Base-by-base conservation (phyloP, 345 rosid species). In the Euphorbia lathyris region DNA sequence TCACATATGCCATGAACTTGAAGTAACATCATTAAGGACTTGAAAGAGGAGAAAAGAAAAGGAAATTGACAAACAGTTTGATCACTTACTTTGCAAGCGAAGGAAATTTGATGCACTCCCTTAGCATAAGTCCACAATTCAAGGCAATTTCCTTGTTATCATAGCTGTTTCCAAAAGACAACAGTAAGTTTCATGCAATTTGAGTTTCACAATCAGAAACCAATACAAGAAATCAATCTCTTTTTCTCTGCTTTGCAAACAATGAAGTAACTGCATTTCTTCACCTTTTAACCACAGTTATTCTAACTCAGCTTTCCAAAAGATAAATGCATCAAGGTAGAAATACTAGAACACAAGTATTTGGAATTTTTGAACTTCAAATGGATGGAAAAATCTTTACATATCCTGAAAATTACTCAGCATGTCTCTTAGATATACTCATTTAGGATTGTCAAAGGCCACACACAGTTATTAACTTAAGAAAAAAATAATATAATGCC, bases 101-200 rank as follows among this genome's bases (percentile, higher is more conserved):
- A n/a, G 88, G 90, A 81, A 91, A 90, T 77, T 91, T 94, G 83
- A 91, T 85, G 88, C 98, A 94, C 84, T 91, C 98, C 83, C 97
- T 87, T 78, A 94, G 79, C 96, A 91, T 90, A 76, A 76, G 85
- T 83, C 98, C 98, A 71, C 92, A 90, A 78, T 83, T 86, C 79
- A 88, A 73, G 76, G 98, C 97, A 71, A 90, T 86, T 80, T 94
- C 96, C 85, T 91, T 91, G 86, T 90, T 88, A 69, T 94, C 97
- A 79, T 94, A 94, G 81, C 98, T 94, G 93, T 73, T 83, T 68
- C 64, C 61, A 74, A 68, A 43, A 73, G 62, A 69, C n/a, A 62
- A 76, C 47, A 76, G 52, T 29, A 53, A 36, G 66, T 34, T 47
- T 48, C 52, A 36, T 5, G n/a, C n/a, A n/a, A n/a, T n/a, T n/a